Conservation (phyloP, 495 filamentous ascomycete species). For the Elasticomyces elasticus region DNA sequence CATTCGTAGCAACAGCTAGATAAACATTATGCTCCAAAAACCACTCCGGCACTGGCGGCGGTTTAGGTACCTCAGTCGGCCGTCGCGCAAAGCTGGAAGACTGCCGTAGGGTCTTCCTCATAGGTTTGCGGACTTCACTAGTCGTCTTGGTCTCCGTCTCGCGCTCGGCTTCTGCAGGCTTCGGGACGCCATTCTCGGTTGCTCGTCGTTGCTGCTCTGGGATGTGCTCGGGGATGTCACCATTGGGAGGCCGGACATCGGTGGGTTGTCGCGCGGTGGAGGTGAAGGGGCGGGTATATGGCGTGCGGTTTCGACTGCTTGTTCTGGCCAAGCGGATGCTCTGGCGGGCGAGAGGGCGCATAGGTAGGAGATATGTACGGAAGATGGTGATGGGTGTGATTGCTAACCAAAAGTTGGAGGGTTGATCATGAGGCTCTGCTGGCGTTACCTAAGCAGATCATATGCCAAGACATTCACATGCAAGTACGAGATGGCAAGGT, state of each 20-base stretch:
- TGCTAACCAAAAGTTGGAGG: no score
- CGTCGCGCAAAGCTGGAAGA: not conserved
- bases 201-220: not conserved
- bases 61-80: conserved; percentile 13
- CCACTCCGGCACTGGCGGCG: conserved; percentile 33
- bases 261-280: not conserved
- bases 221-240: not conserved
- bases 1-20: conserved; percentile 8
- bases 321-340: conserved; percentile 15
- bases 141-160: conserved; percentile 22
- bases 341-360: conserved; percentile 18
- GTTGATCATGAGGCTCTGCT: no score
- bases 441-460: no score
- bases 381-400: no score
- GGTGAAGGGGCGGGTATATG: conserved; percentile 1
- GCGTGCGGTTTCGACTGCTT: not conserved
- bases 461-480: no score
- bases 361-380: no score
- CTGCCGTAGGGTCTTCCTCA: conserved; percentile 5
- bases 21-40: conserved; percentile 33
- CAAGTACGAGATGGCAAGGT: no score
- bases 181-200: not conserved
- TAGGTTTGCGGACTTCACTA: conserved; percentile 15
- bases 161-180: not conserved
- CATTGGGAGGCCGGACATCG: not conserved